Percentiles rank a stretch among this genome's conserved stretches.
phyloP scores from a whole-genome alignment of 192 early-diverging fungal genomes.

The Diversispora epigaea region DNA sequence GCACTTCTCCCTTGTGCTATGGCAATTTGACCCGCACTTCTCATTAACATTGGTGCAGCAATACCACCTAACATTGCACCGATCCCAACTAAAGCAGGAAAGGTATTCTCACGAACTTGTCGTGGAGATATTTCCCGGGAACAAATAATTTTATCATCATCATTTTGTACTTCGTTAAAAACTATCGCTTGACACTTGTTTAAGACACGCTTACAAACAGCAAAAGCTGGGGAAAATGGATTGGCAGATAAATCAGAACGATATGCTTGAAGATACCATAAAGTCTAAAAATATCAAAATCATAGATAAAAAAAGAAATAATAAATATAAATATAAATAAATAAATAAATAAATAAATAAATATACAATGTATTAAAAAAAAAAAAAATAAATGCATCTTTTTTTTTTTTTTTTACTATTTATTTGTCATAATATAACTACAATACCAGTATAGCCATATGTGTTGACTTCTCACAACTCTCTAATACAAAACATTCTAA shows the following conservation, averaged over 20 bases:
- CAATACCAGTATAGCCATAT: slow-evolving; percentile 82
- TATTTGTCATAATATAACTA: neutral
- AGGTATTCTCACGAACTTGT: slow-evolving; percentile 68
- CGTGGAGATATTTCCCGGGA: slow-evolving; percentile 41
- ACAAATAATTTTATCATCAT: slow-evolving; percentile 42
- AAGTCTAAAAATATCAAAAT: slow-evolving; percentile 54
- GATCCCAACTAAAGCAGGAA: slow-evolving; percentile 84
- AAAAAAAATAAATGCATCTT: neutral
- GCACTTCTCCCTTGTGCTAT: slow-evolving; percentile 76
- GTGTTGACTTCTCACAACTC: slow-evolving; percentile 73
- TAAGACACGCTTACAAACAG: slow-evolving; percentile 79
- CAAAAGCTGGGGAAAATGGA: slow-evolving; percentile 70
- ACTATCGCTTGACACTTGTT: slow-evolving; percentile 86
- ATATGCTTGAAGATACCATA: slow-evolving; percentile 94
- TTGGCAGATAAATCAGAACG: slow-evolving; percentile 69
- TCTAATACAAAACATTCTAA: slow-evolving; percentile 85
- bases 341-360: neutral
- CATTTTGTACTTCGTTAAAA: slow-evolving; percentile 67
- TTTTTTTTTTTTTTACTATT: neutral
- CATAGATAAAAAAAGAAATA: neutral
- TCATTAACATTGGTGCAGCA: slow-evolving; percentile 68
- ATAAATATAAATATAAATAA: neutral
- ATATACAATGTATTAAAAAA: too few relatives aligned
- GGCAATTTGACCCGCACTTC: slow-evolving; percentile 67
- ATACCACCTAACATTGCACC: slow-evolving; percentile 72